These are phyloP conservation scores for Clonostachys chloroleuca DNA, from an alignment of 2,329 filamentous ascomycete species.

Conservation along the genomic window DNA sequence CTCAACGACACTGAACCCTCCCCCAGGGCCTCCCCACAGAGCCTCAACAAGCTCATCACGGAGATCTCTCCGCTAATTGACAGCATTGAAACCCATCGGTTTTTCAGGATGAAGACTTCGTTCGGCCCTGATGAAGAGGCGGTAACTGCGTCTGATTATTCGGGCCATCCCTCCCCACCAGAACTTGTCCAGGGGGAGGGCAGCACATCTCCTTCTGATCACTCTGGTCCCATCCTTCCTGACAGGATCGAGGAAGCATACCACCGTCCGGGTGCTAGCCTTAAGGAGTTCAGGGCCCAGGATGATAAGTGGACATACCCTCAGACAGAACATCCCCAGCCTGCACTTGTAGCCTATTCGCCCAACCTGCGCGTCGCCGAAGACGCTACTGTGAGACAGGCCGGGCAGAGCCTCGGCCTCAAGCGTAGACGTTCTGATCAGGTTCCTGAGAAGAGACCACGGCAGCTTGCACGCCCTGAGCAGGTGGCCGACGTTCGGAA, in stretches of 20 bases:
- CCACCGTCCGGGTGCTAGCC: slow-evolving; percentile 19
- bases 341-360: slow-evolving; percentile 13
- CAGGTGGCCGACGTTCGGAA: slow-evolving; percentile 45
- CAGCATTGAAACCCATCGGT: slow-evolving; percentile 17
- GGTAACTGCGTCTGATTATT: slow-evolving; percentile 25
- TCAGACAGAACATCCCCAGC: slow-evolving; percentile 24
- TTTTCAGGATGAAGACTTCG: slow-evolving; percentile 25
- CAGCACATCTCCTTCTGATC: slow-evolving; percentile 32
- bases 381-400: neutral
- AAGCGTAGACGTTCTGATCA: slow-evolving; percentile 28
- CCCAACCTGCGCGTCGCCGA: slow-evolving; percentile 12
- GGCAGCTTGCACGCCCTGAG: slow-evolving; percentile 30
- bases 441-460: slow-evolving; percentile 24
- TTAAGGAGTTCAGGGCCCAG: slow-evolving; percentile 26
- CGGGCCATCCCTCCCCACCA: slow-evolving; percentile 26
- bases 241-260: slow-evolving; percentile 21
- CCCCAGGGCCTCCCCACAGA: slow-evolving; percentile 17
- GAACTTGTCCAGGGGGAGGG: slow-evolving; percentile 26
- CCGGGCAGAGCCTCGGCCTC: slow-evolving; percentile 17
- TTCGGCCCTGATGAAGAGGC: slow-evolving; percentile 23
- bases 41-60: slow-evolving; percentile 25
- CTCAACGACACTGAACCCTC: slow-evolving; percentile 19
- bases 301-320: slow-evolving; percentile 35
- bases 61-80: slow-evolving; percentile 25
- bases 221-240: slow-evolving; percentile 25